These are phyloP conservation scores for Globisporangium paddicum DNA, from an alignment of 352 stramenopile genomes.

Conservation along the genomic window DNA sequence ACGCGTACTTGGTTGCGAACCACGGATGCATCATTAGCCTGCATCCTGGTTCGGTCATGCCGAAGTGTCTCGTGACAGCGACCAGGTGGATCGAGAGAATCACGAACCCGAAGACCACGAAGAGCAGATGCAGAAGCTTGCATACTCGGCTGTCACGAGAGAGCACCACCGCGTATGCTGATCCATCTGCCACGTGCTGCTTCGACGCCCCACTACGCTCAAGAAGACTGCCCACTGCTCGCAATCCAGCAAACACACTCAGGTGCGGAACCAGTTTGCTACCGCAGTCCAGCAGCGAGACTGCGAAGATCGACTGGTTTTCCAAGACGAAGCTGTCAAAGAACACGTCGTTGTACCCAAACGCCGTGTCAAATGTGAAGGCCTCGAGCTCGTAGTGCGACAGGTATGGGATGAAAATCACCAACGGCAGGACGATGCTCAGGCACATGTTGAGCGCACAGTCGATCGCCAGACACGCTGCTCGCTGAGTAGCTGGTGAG, in stretches of 20 bases:
- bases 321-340: constrained; percentile 36
- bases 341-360: too few relatives aligned
- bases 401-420: constrained; percentile 28
- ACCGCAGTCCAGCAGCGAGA: neutral
- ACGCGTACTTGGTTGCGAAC: constrained; percentile 18
- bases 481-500: neutral
- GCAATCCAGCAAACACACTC: too few relatives aligned
- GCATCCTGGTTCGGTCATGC: too few relatives aligned
- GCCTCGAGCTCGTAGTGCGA: constrained; percentile 23
- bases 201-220: too few relatives aligned
- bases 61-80: neutral
- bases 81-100: neutral
- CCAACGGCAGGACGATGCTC: constrained; percentile 17
- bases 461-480: neutral
- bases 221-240: too few relatives aligned
- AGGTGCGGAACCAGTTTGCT: neutral
- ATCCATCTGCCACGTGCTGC: too few relatives aligned
- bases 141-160: too few relatives aligned
- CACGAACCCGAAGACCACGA: neutral
- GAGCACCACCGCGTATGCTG: too few relatives aligned
- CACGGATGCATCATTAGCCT: constrained; percentile 17
- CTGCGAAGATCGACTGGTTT: constrained; percentile 3
- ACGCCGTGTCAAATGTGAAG: constrained; percentile 29
- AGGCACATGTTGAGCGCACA: neutral
- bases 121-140: too few relatives aligned